phyloP scores from a whole-genome alignment of 768 basidiomycete species.

The Mycena galericulata region DNA sequence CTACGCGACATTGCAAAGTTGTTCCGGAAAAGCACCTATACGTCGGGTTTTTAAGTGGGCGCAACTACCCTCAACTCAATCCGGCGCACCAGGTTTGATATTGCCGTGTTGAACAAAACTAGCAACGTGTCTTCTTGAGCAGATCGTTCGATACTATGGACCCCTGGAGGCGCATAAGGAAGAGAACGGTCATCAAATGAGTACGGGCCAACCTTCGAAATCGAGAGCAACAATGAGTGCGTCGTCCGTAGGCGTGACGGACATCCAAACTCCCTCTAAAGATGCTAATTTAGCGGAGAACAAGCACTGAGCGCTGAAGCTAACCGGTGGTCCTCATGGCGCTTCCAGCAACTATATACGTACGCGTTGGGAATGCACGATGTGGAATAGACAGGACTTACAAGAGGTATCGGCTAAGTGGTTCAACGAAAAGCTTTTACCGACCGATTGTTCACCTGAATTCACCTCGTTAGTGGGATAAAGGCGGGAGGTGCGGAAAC shows the following conservation, averaged over 20 bases:
- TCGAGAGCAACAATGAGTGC: conserved; percentile 68
- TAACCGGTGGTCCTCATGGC: conserved; percentile 71
- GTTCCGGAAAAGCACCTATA: conserved; percentile 72
- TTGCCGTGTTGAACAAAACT: conserved; percentile 73
- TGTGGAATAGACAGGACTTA: neutral
- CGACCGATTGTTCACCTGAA: conserved; percentile 71
- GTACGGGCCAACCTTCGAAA: conserved; percentile 63
- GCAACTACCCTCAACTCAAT: neutral
- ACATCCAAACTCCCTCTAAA: conserved; percentile 74
- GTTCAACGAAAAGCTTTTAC: conserved; percentile 69
- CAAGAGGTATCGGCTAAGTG: conserved; percentile 73
- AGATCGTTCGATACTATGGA: conserved; percentile 73
- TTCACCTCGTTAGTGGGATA: neutral
- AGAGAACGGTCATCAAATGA: neutral
- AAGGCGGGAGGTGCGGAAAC: conserved; percentile 15
- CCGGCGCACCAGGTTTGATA: conserved; percentile 67
- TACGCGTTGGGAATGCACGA: neutral
- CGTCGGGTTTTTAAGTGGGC: neutral
- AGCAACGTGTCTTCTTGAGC: conserved; percentile 73
- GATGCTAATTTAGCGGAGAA: neutral
- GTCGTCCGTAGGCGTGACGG: conserved; percentile 69
- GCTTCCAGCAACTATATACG: conserved; percentile 61
- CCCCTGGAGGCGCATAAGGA: conserved; percentile 50
- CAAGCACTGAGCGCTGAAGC: neutral
- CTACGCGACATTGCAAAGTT: conserved; percentile 73